Evolutionary conservation across 2,329 filamentous ascomycete species (phyloP), one percentile per base, ranked within the genome.

Genomic region (Purpureocillium lavendulum): DNA sequence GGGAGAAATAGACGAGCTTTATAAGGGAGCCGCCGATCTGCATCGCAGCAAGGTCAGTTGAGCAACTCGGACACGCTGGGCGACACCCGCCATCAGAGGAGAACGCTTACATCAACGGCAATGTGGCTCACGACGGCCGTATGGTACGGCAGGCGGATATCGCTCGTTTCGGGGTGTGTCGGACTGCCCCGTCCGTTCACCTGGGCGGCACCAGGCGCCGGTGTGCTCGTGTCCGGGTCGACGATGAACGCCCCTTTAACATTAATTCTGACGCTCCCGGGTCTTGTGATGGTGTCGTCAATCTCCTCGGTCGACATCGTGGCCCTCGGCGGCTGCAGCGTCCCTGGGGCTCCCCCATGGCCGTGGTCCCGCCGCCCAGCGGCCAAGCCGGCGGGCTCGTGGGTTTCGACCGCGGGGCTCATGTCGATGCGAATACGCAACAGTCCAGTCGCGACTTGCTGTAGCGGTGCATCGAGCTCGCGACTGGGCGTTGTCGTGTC

Each of bases 241-340:
- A 95, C 88, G 49, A 98, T 97, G 57, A 95, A 96, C 30, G 92
- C 92, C 55, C 90, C 92, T 60, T 88, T 81, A 48, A 97, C 90
- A 59, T 98, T 97, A 68, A 98, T 97, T 65, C 86, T 84, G 55
- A 96, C 88, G 12, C 84, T 75, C 17, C 78, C 78, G 2, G 78
- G 78, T 51, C 76, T 74, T 39, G 66, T 73, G 52, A 82, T 74
- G 36, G 74, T 74, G 52, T 66, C 76, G 58, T 77, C 71, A 40
- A 79, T 77, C 59, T 77, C 73, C 50, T 73, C 67, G 10, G 70
- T 71, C 45, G 66, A 69, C 29, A 70, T 75, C 56, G 59, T 58
- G 21, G 58, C 59, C 33, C 56, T 50, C 32, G 51, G 48, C 30
- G 51, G 50, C 36, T 39, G 38, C 17, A 8, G 18, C 10, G 8